Base-by-base conservation (phyloP, 2,329 filamentous ascomycete genomes). In the Trichoderma breve region DNA sequence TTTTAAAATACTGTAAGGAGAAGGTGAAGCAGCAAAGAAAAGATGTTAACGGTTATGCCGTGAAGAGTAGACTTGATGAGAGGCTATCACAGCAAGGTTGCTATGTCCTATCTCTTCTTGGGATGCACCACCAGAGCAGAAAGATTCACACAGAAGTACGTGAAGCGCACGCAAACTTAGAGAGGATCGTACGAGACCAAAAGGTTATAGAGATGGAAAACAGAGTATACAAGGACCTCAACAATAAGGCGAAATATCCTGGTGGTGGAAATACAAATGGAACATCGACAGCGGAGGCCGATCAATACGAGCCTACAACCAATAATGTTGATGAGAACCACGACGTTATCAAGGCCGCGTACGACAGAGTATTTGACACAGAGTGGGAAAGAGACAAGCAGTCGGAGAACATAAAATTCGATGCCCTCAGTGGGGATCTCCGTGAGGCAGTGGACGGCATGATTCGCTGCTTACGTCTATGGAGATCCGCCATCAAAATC, bases 401-500 rank as follows among this genome's bases (percentile, higher is more conserved):
- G 18, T 53, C 57, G 7, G 67, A 70, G 5, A 39, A 62, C 24
- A 21, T 36, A 3, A 51, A 53, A 53, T 70, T 36, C 15, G 67
- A 70, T 32, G 15, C 67, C 3, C 67, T 70, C 6, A 62, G 30
- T 15, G 57, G 61, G 2, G 69, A 71, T 63, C 72, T 73, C 18
- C 55, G 61, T 12, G 68, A 68, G 7, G 4, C 55, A 11, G 69
- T 71, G 21, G 72, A 73, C 21, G 70, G 51, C 12, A 47, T 73
- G 69, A 32, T 73, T 47, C 30, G 53, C 21, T 65, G 69, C 24
- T 21, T 73, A 32, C 72, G 70, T 18, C 51, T 62, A 14, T 73
- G 72, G 72, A 73, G 57, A 55, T 73, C 72, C 8, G 72, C 72
- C 60, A 72, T 72, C 58, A 72, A 73, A 26, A 60, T 73, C 2